Conservation (phyloP, 306 rosid species). For the Quercus aquifolioides region DNA sequence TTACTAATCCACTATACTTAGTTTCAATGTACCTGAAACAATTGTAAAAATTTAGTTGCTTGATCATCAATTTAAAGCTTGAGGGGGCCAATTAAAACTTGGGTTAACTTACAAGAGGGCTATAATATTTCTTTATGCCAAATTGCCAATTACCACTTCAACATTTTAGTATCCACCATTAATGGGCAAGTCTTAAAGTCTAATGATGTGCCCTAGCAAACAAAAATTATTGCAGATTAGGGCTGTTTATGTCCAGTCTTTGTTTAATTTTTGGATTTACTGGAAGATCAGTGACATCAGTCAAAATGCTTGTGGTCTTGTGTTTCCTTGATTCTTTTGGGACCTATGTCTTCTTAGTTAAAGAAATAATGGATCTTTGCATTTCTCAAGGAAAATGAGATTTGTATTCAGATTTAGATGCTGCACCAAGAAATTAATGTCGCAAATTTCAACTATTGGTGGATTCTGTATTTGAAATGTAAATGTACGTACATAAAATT, state of each 20-base stretch:
- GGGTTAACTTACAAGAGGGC: neutral
- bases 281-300: neutral
- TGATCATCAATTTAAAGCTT: neutral
- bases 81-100: neutral
- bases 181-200: neutral
- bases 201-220: neutral
- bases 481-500: neutral
- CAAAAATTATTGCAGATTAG: neutral
- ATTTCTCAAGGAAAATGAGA: neutral
- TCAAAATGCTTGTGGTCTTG: neutral
- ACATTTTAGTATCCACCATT: neutral
- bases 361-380: neutral
- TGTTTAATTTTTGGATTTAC: neutral
- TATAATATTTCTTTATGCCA: neutral
- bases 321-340: neutral
- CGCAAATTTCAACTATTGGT: neutral
- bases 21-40: neutral
- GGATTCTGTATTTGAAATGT: neutral
- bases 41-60: neutral
- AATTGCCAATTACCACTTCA: neutral
- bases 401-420: neutral
- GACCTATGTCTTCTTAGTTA: neutral
- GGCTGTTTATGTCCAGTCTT: neutral
- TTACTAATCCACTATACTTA: neutral
- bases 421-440: neutral